Evolutionary conservation across 345 rosid species (phyloP).

Genomic region (Eucalyptus victrix): DNA sequence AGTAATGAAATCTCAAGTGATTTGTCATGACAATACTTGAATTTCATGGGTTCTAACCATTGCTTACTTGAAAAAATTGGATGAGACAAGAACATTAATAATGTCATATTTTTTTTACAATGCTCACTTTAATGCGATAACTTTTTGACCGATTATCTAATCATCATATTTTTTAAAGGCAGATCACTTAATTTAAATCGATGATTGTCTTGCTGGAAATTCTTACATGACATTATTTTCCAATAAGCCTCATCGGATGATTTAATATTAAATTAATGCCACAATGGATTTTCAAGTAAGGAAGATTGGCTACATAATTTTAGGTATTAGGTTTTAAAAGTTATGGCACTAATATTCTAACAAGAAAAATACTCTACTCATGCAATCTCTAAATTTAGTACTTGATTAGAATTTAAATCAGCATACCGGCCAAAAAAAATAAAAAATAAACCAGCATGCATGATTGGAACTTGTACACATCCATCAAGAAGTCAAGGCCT

Average conservation of each 20-base stretch:
- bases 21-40: background rate
- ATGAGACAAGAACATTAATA: background rate
- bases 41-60: background rate
- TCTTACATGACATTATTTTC: background rate
- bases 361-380: background rate
- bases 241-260: background rate
- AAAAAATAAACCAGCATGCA: background rate
- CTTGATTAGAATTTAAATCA: background rate
- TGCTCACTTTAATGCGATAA: background rate
- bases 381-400: background rate
- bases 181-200: background rate
- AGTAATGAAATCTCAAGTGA: background rate
- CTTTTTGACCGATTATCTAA: background rate
- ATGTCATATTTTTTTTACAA: background rate
- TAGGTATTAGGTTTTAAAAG: background rate
- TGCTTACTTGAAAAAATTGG: background rate
- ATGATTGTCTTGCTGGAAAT: background rate
- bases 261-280: background rate
- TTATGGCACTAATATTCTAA: background rate
- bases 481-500: background rate
- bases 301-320: background rate
- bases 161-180: background rate
- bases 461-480: background rate
- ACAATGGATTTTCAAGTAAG: background rate
- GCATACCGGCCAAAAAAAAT: background rate